These are phyloP conservation scores for Adansonia gregorii DNA, from an alignment of 441 rosid genomes.

Conservation along the genomic window DNA sequence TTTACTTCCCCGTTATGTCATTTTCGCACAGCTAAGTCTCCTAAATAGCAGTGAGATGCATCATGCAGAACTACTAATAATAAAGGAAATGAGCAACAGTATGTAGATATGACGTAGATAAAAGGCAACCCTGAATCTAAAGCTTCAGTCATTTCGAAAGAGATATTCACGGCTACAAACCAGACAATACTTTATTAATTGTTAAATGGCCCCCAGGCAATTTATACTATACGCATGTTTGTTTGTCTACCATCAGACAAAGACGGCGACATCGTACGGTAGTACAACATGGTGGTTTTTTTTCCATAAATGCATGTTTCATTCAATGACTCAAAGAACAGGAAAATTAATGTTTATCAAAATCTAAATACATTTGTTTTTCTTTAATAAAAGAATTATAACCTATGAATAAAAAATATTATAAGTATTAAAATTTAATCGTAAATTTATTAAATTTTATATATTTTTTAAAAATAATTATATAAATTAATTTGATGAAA, in stretches of 20 bases:
- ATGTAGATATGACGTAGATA: background rate
- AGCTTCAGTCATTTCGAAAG: background rate
- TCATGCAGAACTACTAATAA: background rate
- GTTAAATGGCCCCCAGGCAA: background rate
- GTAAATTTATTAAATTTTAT: too few species aligned
- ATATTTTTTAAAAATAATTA: too few species aligned
- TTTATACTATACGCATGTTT: background rate
- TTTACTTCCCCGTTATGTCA: background rate
- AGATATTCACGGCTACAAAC: background rate
- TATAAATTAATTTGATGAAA: too few species aligned
- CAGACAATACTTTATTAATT: background rate
- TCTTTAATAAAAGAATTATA: too few species aligned
- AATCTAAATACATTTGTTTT: too few species aligned
- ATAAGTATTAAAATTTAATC: too few species aligned
- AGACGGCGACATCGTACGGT: background rate
- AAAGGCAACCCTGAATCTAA: background rate
- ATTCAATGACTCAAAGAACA: slow-evolving; percentile 11
- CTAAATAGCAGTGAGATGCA: background rate
- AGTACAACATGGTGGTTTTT: slow-evolving; percentile 4
- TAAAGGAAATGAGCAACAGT: background rate
- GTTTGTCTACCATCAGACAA: slow-evolving; percentile 8
- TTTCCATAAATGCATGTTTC: background rate
- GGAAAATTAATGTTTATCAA: background rate
- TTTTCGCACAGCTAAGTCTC: background rate
- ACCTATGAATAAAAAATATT: too few species aligned